Evolutionary conservation across 805 yeast species (phyloP), one percentile per base, ranked within the genome.

Genomic region (Barnettozyma pratensis): DNA sequence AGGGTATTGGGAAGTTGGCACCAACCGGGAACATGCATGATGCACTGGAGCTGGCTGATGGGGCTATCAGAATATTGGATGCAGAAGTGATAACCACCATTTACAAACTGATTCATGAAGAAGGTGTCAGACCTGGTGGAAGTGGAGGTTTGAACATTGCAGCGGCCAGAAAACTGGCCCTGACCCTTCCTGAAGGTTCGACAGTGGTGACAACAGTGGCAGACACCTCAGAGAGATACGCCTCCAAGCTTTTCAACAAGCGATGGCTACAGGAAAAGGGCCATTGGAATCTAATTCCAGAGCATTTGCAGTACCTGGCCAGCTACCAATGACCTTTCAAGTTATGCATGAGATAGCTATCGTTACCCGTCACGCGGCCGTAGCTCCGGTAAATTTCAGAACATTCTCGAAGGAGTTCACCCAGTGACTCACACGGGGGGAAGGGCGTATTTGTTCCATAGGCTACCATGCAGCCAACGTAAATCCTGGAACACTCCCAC

Each of bases 201-300:
- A 54, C 49, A 9, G 57, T 59, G 5, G 62, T 59, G 7, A 59
- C 63, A 0, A 53, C 59, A 1, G 58, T 54, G 26, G 62, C 62
- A 6, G 63, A 59, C 39, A 31, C 42, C 5, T 46, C 57, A 12
- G 54, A 52, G n/a, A 50, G 57, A 40, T 59, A 59, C 43, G 57
- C 58, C 6, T 54, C 58, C 6, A 59, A 54, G 49, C 44, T 57
- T 7, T 55, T 58, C 44, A 58, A 53, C 46, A 45, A 47, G 42
- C 38, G 43, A 6, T 59, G 56, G 55, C 42, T 59, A 6, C 10
- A 41, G 8, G 58, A 57, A 26, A 41, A 55, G 6, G 56, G 53
- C 5, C 58, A 54, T 35, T 59, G 61, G 61, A 54, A 55, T 7
- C 30, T 45, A 14, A 54, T 58, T 10, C 62, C 62, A 5, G 46